phyloP scores from a whole-genome alignment of 2,329 filamentous ascomycete genomes.

The Escovopsis weberi region DNA sequence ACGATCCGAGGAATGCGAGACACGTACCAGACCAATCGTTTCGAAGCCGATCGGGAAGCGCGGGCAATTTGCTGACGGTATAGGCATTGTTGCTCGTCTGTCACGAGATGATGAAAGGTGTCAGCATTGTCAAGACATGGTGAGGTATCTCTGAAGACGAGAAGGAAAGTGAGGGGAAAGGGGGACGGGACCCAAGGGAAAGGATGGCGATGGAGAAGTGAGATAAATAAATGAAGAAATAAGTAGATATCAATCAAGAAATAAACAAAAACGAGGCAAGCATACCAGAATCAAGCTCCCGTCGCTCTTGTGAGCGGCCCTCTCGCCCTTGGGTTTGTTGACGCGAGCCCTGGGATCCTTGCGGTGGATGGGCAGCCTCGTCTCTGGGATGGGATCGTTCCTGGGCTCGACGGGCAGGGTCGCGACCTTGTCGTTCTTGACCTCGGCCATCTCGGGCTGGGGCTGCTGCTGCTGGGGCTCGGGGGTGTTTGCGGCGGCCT shows the following conservation, averaged over 20 bases:
- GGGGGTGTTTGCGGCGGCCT: slow-evolving; percentile 33
- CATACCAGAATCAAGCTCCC: slow-evolving; percentile 51
- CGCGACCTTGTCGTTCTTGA: slow-evolving; percentile 37
- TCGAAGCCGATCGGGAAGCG: slow-evolving; percentile 64
- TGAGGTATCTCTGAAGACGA: too few species aligned
- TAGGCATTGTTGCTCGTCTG: slow-evolving; percentile 78
- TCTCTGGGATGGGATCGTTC: slow-evolving; percentile 31
- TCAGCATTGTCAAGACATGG: too few species aligned
- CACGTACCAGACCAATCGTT: slow-evolving; percentile 48
- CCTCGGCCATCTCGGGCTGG: slow-evolving; percentile 39
- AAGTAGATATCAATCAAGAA: too few species aligned
- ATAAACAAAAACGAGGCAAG: slow-evolving; percentile 2
- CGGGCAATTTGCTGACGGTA: slow-evolving; percentile 69
- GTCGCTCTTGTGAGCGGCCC: slow-evolving; percentile 48
- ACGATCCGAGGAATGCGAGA: neutral
- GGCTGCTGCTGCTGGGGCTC: slow-evolving; percentile 23
- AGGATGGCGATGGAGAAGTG: too few species aligned
- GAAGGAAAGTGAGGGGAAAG: slow-evolving; percentile 4
- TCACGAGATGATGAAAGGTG: neutral
- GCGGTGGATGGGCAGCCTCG: slow-evolving; percentile 19
- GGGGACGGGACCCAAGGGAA: slow-evolving; percentile 1
- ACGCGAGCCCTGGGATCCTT: slow-evolving; percentile 45
- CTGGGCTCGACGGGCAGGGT: slow-evolving; percentile 23
- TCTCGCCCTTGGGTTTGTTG: slow-evolving; percentile 49
- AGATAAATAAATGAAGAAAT: too few species aligned